Percentiles rank a stretch among this genome's conserved stretches.
Evolutionary conservation across 2,329 filamentous ascomycete genomes (phyloP).

Genomic region (Teratosphaeria epicoccoides): DNA sequence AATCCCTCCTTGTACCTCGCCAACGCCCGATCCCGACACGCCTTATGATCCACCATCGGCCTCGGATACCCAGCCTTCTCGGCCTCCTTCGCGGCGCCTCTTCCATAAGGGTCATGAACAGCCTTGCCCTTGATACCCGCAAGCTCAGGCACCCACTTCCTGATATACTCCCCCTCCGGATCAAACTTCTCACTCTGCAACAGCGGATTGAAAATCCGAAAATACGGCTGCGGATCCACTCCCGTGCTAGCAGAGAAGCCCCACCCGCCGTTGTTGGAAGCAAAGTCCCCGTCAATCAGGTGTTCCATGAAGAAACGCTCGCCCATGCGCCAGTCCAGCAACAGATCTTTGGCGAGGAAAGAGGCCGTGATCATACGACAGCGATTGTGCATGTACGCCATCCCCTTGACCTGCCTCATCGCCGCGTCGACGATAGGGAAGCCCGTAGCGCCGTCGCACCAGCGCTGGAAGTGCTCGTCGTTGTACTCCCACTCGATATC

Average conservation of each 20-base stretch:
- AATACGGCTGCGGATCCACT: constrained; percentile 81
- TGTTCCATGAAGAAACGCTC: constrained; percentile 76
- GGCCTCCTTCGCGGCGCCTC: constrained; percentile 49
- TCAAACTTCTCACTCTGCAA: constrained; percentile 84
- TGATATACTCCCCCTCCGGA: constrained; percentile 64
- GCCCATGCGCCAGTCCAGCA: constrained; percentile 74
- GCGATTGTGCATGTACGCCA: constrained; percentile 75
- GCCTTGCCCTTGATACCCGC: constrained; percentile 52
- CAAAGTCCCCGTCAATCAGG: constrained; percentile 69
- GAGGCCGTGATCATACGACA: constrained; percentile 75
- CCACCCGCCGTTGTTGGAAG: constrained; percentile 65
- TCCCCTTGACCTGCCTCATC: constrained; percentile 63
- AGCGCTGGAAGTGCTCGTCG: constrained; percentile 54
- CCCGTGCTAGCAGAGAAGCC: constrained; percentile 57
- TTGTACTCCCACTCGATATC: constrained; percentile 56
- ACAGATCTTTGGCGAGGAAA: constrained; percentile 68
- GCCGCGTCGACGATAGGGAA: constrained; percentile 78
- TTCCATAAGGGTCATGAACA: constrained; percentile 70
- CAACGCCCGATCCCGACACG: constrained; percentile 55
- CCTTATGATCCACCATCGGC: constrained; percentile 65
- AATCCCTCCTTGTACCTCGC: constrained; percentile 58
- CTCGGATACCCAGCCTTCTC: constrained; percentile 61
- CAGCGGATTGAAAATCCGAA: constrained; percentile 79
- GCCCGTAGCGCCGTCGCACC: constrained; percentile 65
- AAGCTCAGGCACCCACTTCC: constrained; percentile 72